Percentiles rank a stretch among this genome's conserved stretches.
Conservation (phyloP, 495 filamentous ascomycete species). For the Hypoxylon cercidicola region DNA sequence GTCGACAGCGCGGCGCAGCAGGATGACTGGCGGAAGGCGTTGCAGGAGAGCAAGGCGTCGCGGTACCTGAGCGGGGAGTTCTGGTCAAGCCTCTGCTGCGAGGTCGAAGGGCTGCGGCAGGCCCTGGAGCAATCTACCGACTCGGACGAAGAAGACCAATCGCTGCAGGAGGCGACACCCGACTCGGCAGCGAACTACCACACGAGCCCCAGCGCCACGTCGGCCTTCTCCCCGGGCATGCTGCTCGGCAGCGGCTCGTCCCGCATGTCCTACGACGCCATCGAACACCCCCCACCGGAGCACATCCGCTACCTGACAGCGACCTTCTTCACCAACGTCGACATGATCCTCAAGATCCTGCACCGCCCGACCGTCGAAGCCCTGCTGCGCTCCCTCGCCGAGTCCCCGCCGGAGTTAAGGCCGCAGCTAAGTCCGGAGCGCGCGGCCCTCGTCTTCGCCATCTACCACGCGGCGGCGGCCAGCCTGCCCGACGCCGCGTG, state of each 20-base stretch:
- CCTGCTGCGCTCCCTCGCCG: slow-evolving; percentile 51
- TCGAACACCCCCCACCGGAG: slow-evolving; percentile 63
- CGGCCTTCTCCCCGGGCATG: slow-evolving; percentile 60
- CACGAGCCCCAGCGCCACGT: slow-evolving; percentile 64
- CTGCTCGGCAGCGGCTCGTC: slow-evolving; percentile 63
- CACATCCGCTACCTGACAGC: slow-evolving; percentile 67
- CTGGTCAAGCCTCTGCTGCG: slow-evolving; percentile 79
- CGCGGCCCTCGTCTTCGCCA: slow-evolving; percentile 68
- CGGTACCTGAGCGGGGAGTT: slow-evolving; percentile 82
- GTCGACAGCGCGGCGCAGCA: slow-evolving; percentile 28
- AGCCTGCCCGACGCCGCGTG: slow-evolving; percentile 61
- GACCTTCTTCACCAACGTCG: slow-evolving; percentile 66
- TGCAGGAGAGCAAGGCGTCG: slow-evolving; percentile 39
- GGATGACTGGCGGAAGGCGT: slow-evolving; percentile 28
- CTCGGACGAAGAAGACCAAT: slow-evolving; percentile 61
- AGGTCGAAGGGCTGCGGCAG: slow-evolving; percentile 62
- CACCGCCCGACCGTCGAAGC: slow-evolving; percentile 58
- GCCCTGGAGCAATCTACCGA: slow-evolving; percentile 52
- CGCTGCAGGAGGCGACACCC: slow-evolving; percentile 51
- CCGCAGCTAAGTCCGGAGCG: slow-evolving; percentile 37
- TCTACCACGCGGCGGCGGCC: slow-evolving; percentile 70
- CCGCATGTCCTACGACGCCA: slow-evolving; percentile 26
- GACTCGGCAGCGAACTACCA: slow-evolving; percentile 51
- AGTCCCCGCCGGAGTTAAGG: slow-evolving; percentile 37
- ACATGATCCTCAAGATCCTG: slow-evolving; percentile 63